Base-by-base conservation (phyloP, 805 yeast species). In the Kodamaea neixiangensis region DNA sequence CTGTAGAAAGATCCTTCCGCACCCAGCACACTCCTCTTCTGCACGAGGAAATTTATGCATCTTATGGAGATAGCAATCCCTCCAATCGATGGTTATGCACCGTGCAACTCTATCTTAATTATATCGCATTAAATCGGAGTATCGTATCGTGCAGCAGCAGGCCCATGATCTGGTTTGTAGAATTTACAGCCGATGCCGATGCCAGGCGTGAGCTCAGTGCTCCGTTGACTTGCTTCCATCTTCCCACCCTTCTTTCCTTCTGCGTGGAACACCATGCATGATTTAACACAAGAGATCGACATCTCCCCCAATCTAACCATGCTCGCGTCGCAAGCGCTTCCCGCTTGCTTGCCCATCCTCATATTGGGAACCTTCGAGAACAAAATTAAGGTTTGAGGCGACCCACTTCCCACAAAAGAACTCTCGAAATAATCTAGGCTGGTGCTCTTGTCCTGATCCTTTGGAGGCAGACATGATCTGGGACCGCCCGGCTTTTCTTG, bases 371-470 rank as follows among this genome's bases (percentile, higher is more conserved):
- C 7, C 19, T 34, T 34, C 38, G 38, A 34, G 38, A 34, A 34
- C 17, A 34, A 34, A 37, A 37, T 17, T 37, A 37, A 37, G 21
- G 21, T 37, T 37, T 17, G 21, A 19, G 41, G 41, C 41, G 41
- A 25, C 11, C 31, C 21, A 5, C 41, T 11, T 19, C 38, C 13
- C 19, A 34, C 19, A 34, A 34, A 37, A 37, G 21, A 15, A 37
- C 41, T 14, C 20, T 11, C 41, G 41, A 19, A 37, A 34, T n/a
- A 34, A 34, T 17, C 38, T 34, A 14, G 17, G 19, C 41, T 37
- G 41, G 41, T 34, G 41, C 41, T 37, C 41, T 17, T 37, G 41
- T 37, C 41, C 41, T 37, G 41, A 37, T 37, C 41, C 15, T 17
- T 25, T 10, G 31, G 31, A 7, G 31, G 10, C 31, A 25, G 31